Evolutionary conservation across 306 rosid species (phyloP), one percentile per base, ranked within the genome.

Genomic region (Begonia fuchsioides): DNA sequence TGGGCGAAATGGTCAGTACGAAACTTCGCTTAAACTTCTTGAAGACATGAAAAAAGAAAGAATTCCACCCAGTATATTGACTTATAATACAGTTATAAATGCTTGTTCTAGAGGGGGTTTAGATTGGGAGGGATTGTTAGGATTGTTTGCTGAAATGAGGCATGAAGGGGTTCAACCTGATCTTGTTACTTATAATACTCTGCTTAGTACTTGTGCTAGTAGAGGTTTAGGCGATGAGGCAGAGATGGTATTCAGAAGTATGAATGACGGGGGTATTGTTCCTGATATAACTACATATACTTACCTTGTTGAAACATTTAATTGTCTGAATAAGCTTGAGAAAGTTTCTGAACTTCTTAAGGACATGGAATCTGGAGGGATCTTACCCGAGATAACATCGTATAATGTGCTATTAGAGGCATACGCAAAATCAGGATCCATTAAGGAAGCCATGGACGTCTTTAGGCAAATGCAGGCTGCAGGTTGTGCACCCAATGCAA

Each of bases 381-480:
- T 73, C 73, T 68, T 82, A 68, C 94, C 96, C 0, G 98, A 90
- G 63, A 64, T 82, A 51, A 75, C 74, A 3, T 90, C 98, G 2
- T 90, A 90, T 62, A 90, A 90, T 71, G 94, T 90, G 66, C 43
- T 90, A 11, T 60, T 90, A 46, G 81, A 82, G 62, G 96, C 98
- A 0, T 70, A 82, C 60, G 93, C 94, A 0, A 65, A 66, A 43
- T 53, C 49, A 2, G 94, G 96, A 60, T 75, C 81, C 2, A 85
- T 82, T 39, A 75, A 63, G 35, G 98, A 92, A 63, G 80, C 96
- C 0, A 61, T 72, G 65, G 79, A 63, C 9, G 95, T 85, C 56
- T 92, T 92, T 65, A 49, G 94, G 73, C 96, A 92, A 83, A 92
- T 92, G 96, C 98, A 92, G 62, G n/a, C n/a, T 1, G 96, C 96